These are phyloP conservation scores for Heliocybe sulcata DNA, from an alignment of 1,284 basidiomycete genomes.

Conservation along the genomic window DNA sequence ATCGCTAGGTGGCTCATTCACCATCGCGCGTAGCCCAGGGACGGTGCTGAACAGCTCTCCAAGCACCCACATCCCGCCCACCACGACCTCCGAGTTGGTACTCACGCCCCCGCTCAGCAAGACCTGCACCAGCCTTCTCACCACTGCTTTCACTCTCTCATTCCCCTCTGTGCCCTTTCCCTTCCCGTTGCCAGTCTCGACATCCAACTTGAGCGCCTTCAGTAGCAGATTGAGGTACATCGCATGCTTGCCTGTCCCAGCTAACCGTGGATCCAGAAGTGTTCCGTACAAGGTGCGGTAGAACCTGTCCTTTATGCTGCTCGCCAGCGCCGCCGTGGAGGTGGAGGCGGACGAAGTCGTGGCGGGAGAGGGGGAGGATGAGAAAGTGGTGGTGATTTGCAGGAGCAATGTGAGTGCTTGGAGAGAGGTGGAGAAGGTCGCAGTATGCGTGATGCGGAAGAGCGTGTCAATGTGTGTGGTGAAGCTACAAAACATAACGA, in stretches of 20 bases:
- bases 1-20: slow-evolving; percentile 34
- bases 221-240: slow-evolving; percentile 97
- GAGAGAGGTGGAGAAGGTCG: slow-evolving; percentile 93
- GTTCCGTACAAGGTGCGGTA: slow-evolving; percentile 91
- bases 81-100: slow-evolving; percentile 84
- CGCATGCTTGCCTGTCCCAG: slow-evolving; percentile 87
- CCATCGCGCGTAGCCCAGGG: slow-evolving; percentile 64
- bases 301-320: slow-evolving; percentile 71
- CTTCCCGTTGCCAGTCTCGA: too few species aligned
- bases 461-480: slow-evolving; percentile 89
- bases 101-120: slow-evolving; percentile 60
- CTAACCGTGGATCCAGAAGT: slow-evolving; percentile 78
- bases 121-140: slow-evolving; percentile 85
- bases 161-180: slow-evolving; percentile 63
- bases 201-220: slow-evolving; percentile 85
- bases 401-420: slow-evolving; percentile 93
- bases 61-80: slow-evolving; percentile 72
- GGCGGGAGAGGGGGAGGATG: slow-evolving; percentile 28
- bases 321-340: slow-evolving; percentile 29
- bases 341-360: slow-evolving; percentile 20
- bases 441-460: slow-evolving; percentile 93
- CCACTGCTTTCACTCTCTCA: slow-evolving; percentile 74
- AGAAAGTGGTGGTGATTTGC: slow-evolving; percentile 62
- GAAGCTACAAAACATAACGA: too few species aligned
- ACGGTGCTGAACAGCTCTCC: slow-evolving; percentile 71